Evolutionary conservation across 2,329 filamentous ascomycete genomes (phyloP).

Genomic region (Myriosclerotinia scirpicola): DNA sequence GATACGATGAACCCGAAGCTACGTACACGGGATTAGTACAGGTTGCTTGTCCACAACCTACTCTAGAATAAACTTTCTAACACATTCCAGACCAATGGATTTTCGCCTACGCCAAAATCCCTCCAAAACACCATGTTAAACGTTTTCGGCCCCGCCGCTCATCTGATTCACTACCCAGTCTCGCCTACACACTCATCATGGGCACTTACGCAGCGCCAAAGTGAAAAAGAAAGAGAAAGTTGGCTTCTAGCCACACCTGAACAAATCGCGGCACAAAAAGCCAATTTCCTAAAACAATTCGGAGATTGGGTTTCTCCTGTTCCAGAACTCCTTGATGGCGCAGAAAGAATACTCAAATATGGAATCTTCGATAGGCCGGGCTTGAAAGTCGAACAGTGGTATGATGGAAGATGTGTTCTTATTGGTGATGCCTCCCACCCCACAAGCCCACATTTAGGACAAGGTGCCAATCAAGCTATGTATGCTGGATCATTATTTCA

Average conservation of each 20-base stretch:
- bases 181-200: conserved; percentile 19
- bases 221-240: conserved; percentile 13
- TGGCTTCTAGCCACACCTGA: conserved; percentile 10
- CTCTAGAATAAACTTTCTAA: neutral
- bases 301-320: conserved; percentile 16
- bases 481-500: neutral
- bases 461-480: conserved; percentile 28
- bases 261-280: neutral
- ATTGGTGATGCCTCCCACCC: conserved; percentile 57
- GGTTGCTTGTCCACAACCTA: neutral
- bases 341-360: conserved; percentile 24
- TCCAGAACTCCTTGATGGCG: conserved; percentile 17
- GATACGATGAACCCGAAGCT: conserved; percentile 16
- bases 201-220: conserved; percentile 22
- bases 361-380: conserved; percentile 24
- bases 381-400: conserved; percentile 29
- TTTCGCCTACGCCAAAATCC: conserved; percentile 12
- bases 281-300: conserved; percentile 15
- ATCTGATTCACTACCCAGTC: conserved; percentile 22
- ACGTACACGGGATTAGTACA: conserved; percentile 24
- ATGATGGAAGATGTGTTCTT: conserved; percentile 46
- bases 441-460: conserved; percentile 28
- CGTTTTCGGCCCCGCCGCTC: conserved; percentile 22
- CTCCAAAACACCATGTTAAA: conserved; percentile 19
- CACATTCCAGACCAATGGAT: neutral